Evolutionary conservation across 345 rosid genomes (phyloP), one percentile per base, ranked within the genome.

Genomic region (Pistacia integerrima): DNA sequence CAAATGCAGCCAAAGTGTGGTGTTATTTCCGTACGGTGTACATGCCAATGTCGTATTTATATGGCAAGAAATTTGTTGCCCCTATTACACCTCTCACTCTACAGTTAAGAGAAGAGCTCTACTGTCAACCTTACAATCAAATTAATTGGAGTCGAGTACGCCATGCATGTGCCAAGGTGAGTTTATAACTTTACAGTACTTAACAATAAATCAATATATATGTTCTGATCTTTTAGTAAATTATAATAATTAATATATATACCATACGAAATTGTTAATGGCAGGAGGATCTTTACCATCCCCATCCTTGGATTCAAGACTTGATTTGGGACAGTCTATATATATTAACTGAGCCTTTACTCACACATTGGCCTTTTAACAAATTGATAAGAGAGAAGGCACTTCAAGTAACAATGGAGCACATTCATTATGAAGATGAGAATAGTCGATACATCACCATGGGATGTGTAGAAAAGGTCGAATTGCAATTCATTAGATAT

Each of bases 341-440:
- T 69, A 58, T 77, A 28, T 59, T 74, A 12, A 54, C 77, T 0
- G 86, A 83, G 69, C 83, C 86, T 9, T 73, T 83, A 66, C 76
- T 83, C 10, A 60, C 67, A 5, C 70, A 70, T 10, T 83, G 85
- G 85, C 85, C 85, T 3, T 77, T 79, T 73, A 79, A 70, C 8
- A 79, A 73, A 22, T 41, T 80, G 52, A 35, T 81, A 0, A 73
- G 86, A 70, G 76, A 80, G 49, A 58, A 49, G 2, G 79, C 81
- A 61, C 79, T 83, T 13, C 16, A 60, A 57, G 67, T 76, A 61
- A 77, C 83, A 12, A 79, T 83, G 83, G 70, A 79, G 64, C 85
- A 82, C 70, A 79, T 82, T 18, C 85, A 82, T 74, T 82, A 82
- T 48, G 85, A 83, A 60, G 85, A 83, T 58, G 80, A 79, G 65